These are phyloP conservation scores for Creolimax fragrantissima DNA, from an alignment of 78 protist genomes.

Conservation along the genomic window DNA sequence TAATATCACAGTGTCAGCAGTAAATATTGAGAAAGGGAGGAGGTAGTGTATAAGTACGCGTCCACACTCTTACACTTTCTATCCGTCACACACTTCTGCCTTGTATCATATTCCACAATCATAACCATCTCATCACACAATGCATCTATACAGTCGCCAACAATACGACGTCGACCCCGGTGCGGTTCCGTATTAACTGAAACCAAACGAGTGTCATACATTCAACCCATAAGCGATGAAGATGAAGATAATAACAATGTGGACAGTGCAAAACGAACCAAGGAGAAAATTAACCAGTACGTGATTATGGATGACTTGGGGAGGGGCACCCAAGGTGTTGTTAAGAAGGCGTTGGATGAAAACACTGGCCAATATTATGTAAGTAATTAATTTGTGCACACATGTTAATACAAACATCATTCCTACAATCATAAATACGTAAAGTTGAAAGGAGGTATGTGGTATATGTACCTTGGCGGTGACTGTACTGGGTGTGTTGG, in stretches of 20 bases:
- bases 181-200: background rate
- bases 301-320: background rate
- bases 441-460: too few relatives aligned
- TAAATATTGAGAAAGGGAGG: too few relatives aligned
- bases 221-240: background rate
- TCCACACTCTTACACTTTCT: too few relatives aligned
- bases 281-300: slow-evolving; percentile 9
- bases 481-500: too few relatives aligned
- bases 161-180: background rate
- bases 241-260: background rate
- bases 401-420: too few relatives aligned
- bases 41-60: too few relatives aligned
- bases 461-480: too few relatives aligned
- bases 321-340: slow-evolving; percentile 7
- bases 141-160: background rate
- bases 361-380: background rate
- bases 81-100: background rate
- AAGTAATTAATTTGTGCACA: background rate
- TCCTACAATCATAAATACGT: too few relatives aligned
- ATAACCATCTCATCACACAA: background rate
- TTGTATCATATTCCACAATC: background rate
- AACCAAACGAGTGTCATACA: background rate
- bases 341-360: background rate
- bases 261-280: background rate
- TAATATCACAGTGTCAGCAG: background rate